Evolutionary conservation across 257 asterid genomes (phyloP).

Genomic region (Mentha longifolia): DNA sequence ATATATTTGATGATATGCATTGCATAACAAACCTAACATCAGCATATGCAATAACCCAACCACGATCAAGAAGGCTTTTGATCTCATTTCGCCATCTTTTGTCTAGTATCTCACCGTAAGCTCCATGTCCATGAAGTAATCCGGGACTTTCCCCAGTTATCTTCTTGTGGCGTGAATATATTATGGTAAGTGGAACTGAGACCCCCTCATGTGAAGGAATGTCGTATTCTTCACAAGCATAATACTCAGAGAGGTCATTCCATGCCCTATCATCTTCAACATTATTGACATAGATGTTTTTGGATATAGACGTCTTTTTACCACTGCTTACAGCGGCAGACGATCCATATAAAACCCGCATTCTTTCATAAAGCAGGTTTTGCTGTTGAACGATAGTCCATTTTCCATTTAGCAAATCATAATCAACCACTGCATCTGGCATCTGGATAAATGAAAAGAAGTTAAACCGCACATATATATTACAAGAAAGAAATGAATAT

Average conservation of each 20-base stretch:
- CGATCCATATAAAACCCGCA: conserved; percentile 76
- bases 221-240: conserved; percentile 78
- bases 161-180: conserved; percentile 73
- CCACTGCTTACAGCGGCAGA: conserved; percentile 45
- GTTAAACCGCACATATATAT: conserved; percentile 11
- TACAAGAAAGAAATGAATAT: background rate
- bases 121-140: conserved; percentile 94
- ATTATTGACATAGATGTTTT: conserved; percentile 32
- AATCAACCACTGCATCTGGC: conserved; percentile 97
- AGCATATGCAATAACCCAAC: conserved; percentile 96
- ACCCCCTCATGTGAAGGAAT: conserved; percentile 81
- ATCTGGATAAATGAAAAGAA: conserved; percentile 50
- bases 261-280: conserved; percentile 53
- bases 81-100: conserved; percentile 84
- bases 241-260: conserved; percentile 90
- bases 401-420: conserved; percentile 70
- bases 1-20: conserved; percentile 3
- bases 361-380: conserved; percentile 83
- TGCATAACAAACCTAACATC: conserved; percentile 79
- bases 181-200: conserved; percentile 73
- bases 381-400: conserved; percentile 91
- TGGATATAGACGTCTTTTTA: conserved; percentile 44
- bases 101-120: conserved; percentile 90
- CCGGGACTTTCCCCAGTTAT: conserved; percentile 76
- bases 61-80: conserved; percentile 96